These are phyloP conservation scores for Cymbopogon citratus DNA, from an alignment of 176 grass and related monocot species.

Conservation along the genomic window DNA sequence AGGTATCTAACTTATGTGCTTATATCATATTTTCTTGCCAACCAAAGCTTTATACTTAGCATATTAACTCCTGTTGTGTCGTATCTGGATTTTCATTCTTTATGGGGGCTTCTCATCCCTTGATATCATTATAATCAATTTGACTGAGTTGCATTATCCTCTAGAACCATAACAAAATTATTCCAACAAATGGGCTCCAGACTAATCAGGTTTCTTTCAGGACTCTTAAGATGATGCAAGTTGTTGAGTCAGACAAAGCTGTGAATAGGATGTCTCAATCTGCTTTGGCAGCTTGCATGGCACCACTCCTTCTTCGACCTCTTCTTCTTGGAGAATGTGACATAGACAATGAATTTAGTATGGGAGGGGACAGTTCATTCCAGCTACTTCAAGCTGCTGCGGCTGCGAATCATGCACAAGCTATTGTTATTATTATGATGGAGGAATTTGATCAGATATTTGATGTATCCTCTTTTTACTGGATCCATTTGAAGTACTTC, in stretches of 20 bases:
- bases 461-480: conserved; percentile 54
- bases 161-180: conserved; percentile 11
- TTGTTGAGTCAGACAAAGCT: conserved; percentile 65
- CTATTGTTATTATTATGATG: conserved; percentile 89
- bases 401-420: conserved; percentile 94
- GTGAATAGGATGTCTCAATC: conserved; percentile 92
- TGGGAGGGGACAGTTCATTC: conserved; percentile 77
- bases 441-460: conserved; percentile 93
- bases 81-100: conserved; percentile 17
- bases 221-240: conserved; percentile 97
- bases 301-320: conserved; percentile 90
- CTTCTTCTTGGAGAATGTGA: conserved; percentile 88
- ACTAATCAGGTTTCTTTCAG: conserved; percentile 57
- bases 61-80: neutral
- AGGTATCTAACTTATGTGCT: conserved; percentile 50
- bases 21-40: neutral
- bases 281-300: conserved; percentile 98
- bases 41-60: neutral
- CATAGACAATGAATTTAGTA: conserved; percentile 82
- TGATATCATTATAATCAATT: neutral
- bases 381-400: conserved; percentile 95
- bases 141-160: conserved; percentile 15
- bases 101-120: neutral
- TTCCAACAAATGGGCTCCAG: neutral
- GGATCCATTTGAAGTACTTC: conserved; percentile 23